Evolutionary conservation across 2,329 filamentous ascomycete genomes (phyloP), one percentile per base, ranked within the genome.

Genomic region (Didymella glomerata): DNA sequence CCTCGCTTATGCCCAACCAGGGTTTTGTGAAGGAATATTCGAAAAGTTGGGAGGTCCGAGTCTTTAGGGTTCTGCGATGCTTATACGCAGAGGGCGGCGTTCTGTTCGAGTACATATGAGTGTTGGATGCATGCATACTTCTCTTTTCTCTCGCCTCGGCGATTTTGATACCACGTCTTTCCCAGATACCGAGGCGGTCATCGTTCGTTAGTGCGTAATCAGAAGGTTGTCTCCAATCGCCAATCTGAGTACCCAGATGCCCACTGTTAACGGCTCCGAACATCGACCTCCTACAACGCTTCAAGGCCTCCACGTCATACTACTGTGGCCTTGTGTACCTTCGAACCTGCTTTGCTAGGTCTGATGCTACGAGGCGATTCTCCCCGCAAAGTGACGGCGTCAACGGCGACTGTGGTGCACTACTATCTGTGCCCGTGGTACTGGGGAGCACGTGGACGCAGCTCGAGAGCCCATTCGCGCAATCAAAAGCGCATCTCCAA

Each of bases 151-250:
- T 24, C 38, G 55, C 55, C 47, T 49, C 32, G 50, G 56, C 46
- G 50, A 50, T 32, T 47, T 60, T 51, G 50, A 60, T 55, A 55
- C 51, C 51, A 60, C 42, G 24, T 25, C 50, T 50, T 4, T 20
- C 38, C 10, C 13, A 24, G 30, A 38, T n/a, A 32, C 18, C 34
- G 16, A n/a, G 38, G 32, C 48, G 25, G 18, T 28, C n/a, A n/a
- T 47, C 54, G 25, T 28, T 51, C 40, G n/a, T 46, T 50, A 49
- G 27, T 47, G 18, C 30, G 27, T 41, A 47, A 54, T 47, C 16
- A 28, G 18, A 24, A 49, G n/a, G 10, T 18, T 22, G 16, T 24
- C 20, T 24, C 8, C 20, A 24, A 24, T 24, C 4, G 18, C 7
- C 10, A 24, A 14, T 14, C 18, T 24, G 4, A 46, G 50, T 14